Evolutionary conservation across 2,329 filamentous ascomycete species (phyloP), one percentile per base, ranked within the genome.

Genomic region (Plectosphaerella cucumerina): DNA sequence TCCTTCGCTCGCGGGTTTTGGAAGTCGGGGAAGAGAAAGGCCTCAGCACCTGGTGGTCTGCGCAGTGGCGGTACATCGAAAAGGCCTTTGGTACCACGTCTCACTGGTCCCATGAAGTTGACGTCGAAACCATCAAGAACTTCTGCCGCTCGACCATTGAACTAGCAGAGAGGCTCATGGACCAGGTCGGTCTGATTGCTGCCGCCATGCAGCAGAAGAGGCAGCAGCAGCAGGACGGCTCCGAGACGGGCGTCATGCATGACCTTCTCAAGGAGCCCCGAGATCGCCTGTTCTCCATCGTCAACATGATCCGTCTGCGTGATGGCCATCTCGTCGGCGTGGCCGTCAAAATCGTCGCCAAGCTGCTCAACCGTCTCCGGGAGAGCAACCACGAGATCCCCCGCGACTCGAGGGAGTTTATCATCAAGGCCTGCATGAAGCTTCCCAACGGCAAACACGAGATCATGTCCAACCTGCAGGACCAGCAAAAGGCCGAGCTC

Each of bases 131-230:
- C 49, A 92, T 99, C 89, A 86, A 91, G 60, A 86, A 96, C 51
- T 97, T 97, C 62, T 97, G 92, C 64, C 86, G 94, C 58, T 90
- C 96, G 63, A 89, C 89, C 14, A 99, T 99, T 82, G 90, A 97
- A 60, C 89, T 96, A 62, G 92, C 93, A 1, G 89, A 96, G 62
- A 80, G 82, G 34, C 78, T 96, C 2, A 89, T 97, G 62, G 85
- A 89, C 39, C 86, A 96, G 59, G 94, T 95, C 65, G 86, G 85
- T 47, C 80, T 97, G 52, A 85, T 99, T 56, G 83, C 89, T 2
- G 87, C 86, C 44, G 87, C 89, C 12, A 67, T 91, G 47, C 49
- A 57, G 52, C 56, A 60, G 42, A 42, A 31, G 17, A 48, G 35
- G 14, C 47, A 48, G 17, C 42, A 44, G 54, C 62, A 50, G 46